Base-by-base conservation (phyloP, 345 rosid species). In the Gossypium stocksii region DNA sequence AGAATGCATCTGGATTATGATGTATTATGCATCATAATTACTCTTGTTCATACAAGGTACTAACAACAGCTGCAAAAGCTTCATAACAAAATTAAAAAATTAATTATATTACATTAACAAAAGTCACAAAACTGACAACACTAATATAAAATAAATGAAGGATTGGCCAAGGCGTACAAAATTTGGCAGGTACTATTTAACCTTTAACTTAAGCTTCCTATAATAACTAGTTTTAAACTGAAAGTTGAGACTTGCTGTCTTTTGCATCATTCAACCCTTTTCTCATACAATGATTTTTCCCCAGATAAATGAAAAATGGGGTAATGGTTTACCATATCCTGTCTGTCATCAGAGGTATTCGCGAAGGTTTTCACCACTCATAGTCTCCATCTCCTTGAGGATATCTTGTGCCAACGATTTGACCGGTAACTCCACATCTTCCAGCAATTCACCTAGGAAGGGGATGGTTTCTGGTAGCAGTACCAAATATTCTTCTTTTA, bases 401-500 rank as follows among this genome's bases (percentile, higher is more conserved):
- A 95, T 80, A 68, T 91, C 99, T 71, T 91, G 99, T 7, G 98
- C 90, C 74, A 91, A 82, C 14, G 91, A 85, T 77, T 85, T 95
- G 23, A 91, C 99, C 17, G 99, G 83, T 5, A 86, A 74, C 83
- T 93, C 97, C 66, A 82, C 84, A 71, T 93, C 99, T 83, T 93
- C 99, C 0, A 95, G 88, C 82, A 91, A 72, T 79, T 95, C 98
- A 56, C 89, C 97, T 0, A 95, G 91, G 91, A 88, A 93, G 3
- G 98, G 98, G 66, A 95, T 87, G 53, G 97, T 90, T 78, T 95
- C 99, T 0, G 97, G 83, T 53, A 95, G 77, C 68, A 91, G 76
- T 69, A 91, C 93, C 17, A 91, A 77, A 78, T 90, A 95, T 77
- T 93, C 99, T 81, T 95, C 99, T 77, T 90, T 95, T 81, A 95